These are phyloP conservation scores for Ascoidea asiatica DNA, from an alignment of 805 yeast genomes.

Conservation along the genomic window DNA sequence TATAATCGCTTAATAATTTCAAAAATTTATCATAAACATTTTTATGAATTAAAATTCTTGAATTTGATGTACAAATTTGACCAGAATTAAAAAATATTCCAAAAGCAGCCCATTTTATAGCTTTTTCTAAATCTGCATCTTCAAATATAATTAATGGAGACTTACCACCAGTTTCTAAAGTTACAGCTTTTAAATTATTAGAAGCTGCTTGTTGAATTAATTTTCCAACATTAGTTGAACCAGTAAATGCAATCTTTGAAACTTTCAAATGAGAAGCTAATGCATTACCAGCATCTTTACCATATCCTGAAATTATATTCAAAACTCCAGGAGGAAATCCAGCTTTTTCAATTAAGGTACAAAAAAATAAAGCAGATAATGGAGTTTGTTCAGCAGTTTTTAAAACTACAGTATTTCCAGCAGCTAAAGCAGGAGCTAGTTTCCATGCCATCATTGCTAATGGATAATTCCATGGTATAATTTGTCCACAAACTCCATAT, in stretches of 20 bases:
- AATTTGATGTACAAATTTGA: constrained; percentile 53
- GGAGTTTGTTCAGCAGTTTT: constrained; percentile 39
- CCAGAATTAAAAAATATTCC: constrained; percentile 52
- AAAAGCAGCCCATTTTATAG: constrained; percentile 35
- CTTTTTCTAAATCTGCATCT: constrained; percentile 32
- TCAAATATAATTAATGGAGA: constrained; percentile 33
- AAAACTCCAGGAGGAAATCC: constrained; percentile 39
- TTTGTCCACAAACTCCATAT: constrained; percentile 37
- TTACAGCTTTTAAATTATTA: constrained; percentile 29
- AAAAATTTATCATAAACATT: constrained; percentile 37
- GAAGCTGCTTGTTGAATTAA: constrained; percentile 28
- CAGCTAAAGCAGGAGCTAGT: constrained; percentile 30
- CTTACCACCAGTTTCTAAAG: constrained; percentile 41
- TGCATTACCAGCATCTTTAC: constrained; percentile 31
- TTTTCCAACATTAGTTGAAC: constrained; percentile 37
- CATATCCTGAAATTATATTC: constrained; percentile 31
- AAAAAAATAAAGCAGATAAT: constrained; percentile 28
- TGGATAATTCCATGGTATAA: constrained; percentile 41
- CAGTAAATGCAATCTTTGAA: constrained; percentile 41
- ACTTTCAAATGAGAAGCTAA: constrained; percentile 30
- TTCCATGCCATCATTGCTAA: constrained; percentile 38
- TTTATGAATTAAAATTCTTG: constrained; percentile 44
- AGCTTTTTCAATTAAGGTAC: constrained; percentile 27
- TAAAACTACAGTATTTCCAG: constrained; percentile 33
- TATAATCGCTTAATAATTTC: constrained; percentile 22